These are phyloP conservation scores for Cupressus sempervirens DNA, from an alignment of 75 land plant species.

Conservation along the genomic window DNA sequence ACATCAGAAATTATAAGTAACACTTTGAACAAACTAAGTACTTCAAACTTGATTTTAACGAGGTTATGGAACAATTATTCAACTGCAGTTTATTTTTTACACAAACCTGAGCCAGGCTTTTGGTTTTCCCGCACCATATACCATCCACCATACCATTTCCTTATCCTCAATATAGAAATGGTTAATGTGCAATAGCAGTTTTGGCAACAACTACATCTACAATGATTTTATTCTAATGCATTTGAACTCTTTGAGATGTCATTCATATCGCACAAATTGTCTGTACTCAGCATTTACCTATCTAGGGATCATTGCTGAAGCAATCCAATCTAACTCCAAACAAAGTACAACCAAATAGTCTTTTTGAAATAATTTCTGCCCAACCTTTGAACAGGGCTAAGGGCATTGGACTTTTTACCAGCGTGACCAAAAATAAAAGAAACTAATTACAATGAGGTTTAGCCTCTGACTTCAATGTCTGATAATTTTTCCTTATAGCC, in stretches of 20 bases:
- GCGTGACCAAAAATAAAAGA: not conserved
- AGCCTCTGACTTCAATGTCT: constrained; percentile 11
- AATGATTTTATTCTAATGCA: not conserved
- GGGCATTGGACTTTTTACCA: not conserved
- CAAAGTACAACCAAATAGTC: not conserved
- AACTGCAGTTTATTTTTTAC: constrained; percentile 3
- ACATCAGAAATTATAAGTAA: not conserved
- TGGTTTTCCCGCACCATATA: not conserved
- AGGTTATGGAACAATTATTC: not conserved
- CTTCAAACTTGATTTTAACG: not conserved
- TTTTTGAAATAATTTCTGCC: not conserved
- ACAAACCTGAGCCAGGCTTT: not conserved
- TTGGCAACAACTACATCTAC: not conserved
- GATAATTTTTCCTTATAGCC: constrained; percentile 71
- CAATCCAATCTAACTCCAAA: not conserved
- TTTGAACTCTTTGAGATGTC: not conserved
- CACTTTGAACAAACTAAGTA: not conserved
- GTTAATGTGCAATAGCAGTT: not conserved
- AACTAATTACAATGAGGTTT: not conserved
- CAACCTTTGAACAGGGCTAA: not conserved
- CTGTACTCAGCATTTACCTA: not conserved
- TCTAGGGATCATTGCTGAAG: not conserved
- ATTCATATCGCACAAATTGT: not conserved
- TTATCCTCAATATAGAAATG: not conserved
- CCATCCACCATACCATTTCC: not conserved